phyloP scores from a whole-genome alignment of 2,329 filamentous ascomycete species.

The Raffaelea deltoideospora region DNA sequence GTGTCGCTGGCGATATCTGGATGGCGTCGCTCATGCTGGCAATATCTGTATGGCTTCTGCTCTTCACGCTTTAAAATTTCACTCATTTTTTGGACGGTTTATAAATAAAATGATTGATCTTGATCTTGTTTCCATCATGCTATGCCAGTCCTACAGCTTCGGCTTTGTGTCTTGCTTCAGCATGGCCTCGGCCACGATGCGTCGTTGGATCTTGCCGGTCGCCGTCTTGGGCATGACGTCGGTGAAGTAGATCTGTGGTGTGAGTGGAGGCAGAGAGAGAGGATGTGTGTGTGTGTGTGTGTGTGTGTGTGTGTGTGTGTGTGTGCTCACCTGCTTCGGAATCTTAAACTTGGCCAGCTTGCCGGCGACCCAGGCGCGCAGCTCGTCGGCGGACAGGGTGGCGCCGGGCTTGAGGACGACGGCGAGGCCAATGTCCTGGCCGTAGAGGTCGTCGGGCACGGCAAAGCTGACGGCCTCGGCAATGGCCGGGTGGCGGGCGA shows the following conservation, averaged over 20 bases:
- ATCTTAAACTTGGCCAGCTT: slow-evolving; percentile 73
- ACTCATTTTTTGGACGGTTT: no score
- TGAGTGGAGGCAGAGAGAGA: neutral
- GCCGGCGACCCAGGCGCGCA: slow-evolving; percentile 54
- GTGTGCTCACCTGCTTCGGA: slow-evolving; percentile 63
- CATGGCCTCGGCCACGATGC: slow-evolving; percentile 79
- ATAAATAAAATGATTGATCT: no score
- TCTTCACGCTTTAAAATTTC: no score
- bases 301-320: no score
- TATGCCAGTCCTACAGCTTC: slow-evolving; percentile 42
- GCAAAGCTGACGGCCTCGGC: slow-evolving; percentile 73
- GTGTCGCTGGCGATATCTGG: no score
- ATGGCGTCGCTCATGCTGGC: no score
- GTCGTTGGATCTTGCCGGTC: slow-evolving; percentile 77
- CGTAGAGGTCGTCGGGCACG: slow-evolving; percentile 67
- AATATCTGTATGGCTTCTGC: no score
- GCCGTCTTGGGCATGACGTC: slow-evolving; percentile 80
- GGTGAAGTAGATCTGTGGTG: slow-evolving; percentile 58
- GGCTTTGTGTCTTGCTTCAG: slow-evolving; percentile 48
- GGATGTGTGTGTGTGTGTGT: no score
- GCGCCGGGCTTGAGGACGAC: slow-evolving; percentile 56
- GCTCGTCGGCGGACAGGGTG: slow-evolving; percentile 37
- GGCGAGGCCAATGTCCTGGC: slow-evolving; percentile 66
- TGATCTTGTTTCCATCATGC: no score
- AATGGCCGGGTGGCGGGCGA: slow-evolving; percentile 58